These are phyloP conservation scores for Ajuga reptans DNA, from an alignment of 305 asterid species.

Conservation along the genomic window DNA sequence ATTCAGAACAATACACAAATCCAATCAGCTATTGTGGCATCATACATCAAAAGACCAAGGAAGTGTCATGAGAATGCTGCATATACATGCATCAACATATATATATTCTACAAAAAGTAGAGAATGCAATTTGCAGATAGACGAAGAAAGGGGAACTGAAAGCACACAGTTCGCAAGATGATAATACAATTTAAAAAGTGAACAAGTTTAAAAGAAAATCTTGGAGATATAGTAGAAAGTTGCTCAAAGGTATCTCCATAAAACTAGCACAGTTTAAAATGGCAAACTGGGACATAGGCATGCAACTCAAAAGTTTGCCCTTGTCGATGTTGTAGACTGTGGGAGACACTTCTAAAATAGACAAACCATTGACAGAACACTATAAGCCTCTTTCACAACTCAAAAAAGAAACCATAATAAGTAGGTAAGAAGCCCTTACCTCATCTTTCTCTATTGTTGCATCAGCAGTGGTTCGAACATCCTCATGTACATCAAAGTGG, in stretches of 20 bases:
- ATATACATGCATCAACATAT: background rate
- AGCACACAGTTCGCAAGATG: background rate
- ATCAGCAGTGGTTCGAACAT: slow-evolving; percentile 89
- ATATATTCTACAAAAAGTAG: background rate
- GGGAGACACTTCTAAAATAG: background rate
- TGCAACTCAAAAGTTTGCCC: background rate
- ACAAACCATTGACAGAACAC: background rate
- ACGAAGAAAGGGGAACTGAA: background rate
- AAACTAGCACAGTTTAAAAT: background rate
- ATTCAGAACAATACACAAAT: background rate
- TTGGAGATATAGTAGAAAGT: background rate
- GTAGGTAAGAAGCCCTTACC: slow-evolving; percentile 37
- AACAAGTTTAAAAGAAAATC: background rate
- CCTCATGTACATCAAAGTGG: slow-evolving; percentile 98
- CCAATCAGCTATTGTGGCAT: background rate
- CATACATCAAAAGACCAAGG: background rate
- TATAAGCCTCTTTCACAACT: background rate
- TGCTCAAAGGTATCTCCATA: background rate
- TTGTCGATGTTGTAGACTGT: background rate
- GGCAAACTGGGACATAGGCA: background rate
- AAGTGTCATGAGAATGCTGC: background rate
- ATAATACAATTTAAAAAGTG: background rate
- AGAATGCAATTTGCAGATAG: background rate
- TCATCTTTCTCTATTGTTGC: slow-evolving; percentile 96
- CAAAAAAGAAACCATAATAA: background rate